A percentile compares a stretch with the other conserved stretches of the same genome.
Conservation (phyloP, 139 green algal species). For the Pleodorina starrii region DNA sequence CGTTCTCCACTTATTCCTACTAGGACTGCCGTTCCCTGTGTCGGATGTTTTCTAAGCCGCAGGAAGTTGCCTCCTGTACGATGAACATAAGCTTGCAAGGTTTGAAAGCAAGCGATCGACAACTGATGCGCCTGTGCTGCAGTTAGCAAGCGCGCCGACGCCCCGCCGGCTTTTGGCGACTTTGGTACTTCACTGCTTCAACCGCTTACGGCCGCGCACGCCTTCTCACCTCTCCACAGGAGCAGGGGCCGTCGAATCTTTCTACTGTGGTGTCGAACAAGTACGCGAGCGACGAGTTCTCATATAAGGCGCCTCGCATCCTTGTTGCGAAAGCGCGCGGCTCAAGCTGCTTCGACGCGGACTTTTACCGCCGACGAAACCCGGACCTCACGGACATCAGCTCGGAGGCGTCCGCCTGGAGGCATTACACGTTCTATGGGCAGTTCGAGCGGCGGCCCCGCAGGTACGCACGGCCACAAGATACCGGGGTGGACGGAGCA, state of each 20-base stretch:
- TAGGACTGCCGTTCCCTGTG: too few relatives aligned
- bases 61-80: too few relatives aligned
- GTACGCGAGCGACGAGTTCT: background rate
- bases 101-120: too few relatives aligned
- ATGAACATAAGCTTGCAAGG: too few relatives aligned
- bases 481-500: background rate
- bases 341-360: constrained; percentile 73
- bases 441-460: constrained; percentile 81
- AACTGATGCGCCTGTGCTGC: too few relatives aligned
- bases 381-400: constrained; percentile 59
- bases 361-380: constrained; percentile 71
- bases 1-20: too few relatives aligned
- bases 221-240: too few relatives aligned
- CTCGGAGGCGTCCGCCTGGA: constrained; percentile 59
- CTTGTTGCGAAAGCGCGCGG: constrained; percentile 61
- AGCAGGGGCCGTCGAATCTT: background rate
- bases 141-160: too few relatives aligned
- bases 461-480: constrained; percentile 5
- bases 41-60: too few relatives aligned
- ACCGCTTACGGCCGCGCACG: too few relatives aligned
- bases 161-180: too few relatives aligned
- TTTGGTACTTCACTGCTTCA: too few relatives aligned
- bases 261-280: background rate
- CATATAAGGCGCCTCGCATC: constrained; percentile 46
- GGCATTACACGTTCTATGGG: constrained; percentile 79